A percentile compares a stretch with the other conserved stretches of the same genome.
phyloP scores from a whole-genome alignment of 73 alveolate genomes.

The Stentor coeruleus region DNA sequence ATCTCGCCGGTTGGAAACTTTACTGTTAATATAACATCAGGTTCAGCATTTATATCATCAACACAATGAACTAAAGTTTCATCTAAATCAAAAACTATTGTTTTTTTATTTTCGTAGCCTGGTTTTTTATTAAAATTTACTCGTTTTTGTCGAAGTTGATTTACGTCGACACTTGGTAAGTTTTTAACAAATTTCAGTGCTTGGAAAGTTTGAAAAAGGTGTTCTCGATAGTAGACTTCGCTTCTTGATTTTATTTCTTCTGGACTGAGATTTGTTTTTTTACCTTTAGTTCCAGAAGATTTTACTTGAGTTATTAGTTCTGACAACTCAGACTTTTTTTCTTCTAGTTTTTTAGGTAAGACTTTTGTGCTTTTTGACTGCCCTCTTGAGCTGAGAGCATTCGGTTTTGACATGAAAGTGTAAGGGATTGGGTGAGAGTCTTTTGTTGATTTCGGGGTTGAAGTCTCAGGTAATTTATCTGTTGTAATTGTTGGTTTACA shows the following conservation, averaged over 20 bases:
- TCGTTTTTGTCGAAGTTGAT: background rate
- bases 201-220: conserved; percentile 18
- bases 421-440: conserved; percentile 15
- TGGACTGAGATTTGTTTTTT: background rate
- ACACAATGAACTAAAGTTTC: conserved; percentile 35
- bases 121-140: background rate
- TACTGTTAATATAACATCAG: conserved; percentile 23
- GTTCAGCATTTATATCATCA: conserved; percentile 5
- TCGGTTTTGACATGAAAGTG: background rate
- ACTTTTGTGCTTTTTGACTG: background rate
- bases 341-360: conserved; percentile 1
- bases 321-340: background rate
- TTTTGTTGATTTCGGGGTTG: conserved; percentile 5
- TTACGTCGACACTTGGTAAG: background rate
- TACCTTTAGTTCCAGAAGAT: background rate
- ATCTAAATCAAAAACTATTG: conserved; percentile 29
- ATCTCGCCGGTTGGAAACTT: conserved; percentile 24
- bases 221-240: conserved; percentile 3
- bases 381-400: conserved; percentile 7
- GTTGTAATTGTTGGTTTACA: background rate
- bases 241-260: background rate
- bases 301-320: background rate
- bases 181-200: conserved; percentile 12
- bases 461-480: background rate
- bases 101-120: conserved; percentile 24